Base-by-base conservation (phyloP, 768 basidiomycete genomes). In the Cubamyces lactineus region DNA sequence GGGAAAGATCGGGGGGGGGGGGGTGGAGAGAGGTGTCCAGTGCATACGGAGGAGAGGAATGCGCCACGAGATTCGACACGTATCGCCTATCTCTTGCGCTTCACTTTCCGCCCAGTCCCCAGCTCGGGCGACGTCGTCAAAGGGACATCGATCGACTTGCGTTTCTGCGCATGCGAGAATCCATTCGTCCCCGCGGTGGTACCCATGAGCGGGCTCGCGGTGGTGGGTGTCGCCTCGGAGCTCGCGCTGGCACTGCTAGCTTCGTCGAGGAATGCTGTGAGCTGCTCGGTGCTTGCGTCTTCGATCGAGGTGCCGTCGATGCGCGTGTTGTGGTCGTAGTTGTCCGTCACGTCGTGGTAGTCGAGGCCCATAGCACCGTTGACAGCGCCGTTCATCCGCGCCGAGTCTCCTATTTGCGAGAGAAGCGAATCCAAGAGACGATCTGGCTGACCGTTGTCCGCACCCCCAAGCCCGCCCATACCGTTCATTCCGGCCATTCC, bases 191-290 rank as follows among this genome's bases (percentile, higher is more conserved):
- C 40, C n/a, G 42, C 53, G 9, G 23, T 38, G 19, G 55, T 56
- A 16, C 53, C 45, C 43, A 62, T 7, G 7, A 53, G 59, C 39
- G 67, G 63, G 46, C 56, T 53, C 21, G 55, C 46, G 11, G 19
- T 21, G 23, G 16, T 54, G 15, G 58, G 34, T 16, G 49, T 50
- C 6, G 64, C 49, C 23, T 74, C 76, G 17, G 77, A 76, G 7
- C 78, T 52, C 15, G 47, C 47, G 47, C 57, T 58, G 24, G 48
- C 53, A 39, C 57, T 58, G 48, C 57, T 49, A 12, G 63, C 78
- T 59, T 78, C 80, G 56, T 80, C 79, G 54, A 81, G 69, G 65
- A 81, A 79, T 4, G 80, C 77, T 38, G 77, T 72, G 26, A 80
- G 63, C 58, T 76, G 76, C 58, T 78, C 72, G 56, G 76, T 70